These are phyloP conservation scores for Salix dunnii DNA, from an alignment of 345 rosid species.

Conservation along the genomic window DNA sequence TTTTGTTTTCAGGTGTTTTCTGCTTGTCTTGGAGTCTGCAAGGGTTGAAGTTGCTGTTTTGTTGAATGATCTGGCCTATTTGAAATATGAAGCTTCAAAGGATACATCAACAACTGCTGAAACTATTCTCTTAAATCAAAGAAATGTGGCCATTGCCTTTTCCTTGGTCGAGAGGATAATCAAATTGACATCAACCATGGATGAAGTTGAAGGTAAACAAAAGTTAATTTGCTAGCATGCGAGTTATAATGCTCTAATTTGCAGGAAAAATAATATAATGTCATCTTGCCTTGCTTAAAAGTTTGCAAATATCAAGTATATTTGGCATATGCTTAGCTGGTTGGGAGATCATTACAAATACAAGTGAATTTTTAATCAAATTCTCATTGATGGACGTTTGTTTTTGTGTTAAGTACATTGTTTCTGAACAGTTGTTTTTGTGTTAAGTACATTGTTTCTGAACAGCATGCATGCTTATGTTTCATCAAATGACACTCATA, in stretches of 20 bases:
- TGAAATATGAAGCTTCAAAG: conserved; percentile 75
- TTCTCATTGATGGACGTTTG: background rate
- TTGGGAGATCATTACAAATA: background rate
- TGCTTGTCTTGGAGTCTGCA: conserved; percentile 80
- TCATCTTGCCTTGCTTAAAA: background rate
- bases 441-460: background rate
- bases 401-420: background rate
- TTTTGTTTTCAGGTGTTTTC: conserved; percentile 59
- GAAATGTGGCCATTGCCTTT: conserved; percentile 54
- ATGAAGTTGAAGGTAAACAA: conserved; percentile 55
- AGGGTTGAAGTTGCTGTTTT: conserved; percentile 84
- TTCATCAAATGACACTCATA: too few relatives aligned
- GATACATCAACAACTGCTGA: conserved; percentile 47
- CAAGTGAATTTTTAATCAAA: background rate
- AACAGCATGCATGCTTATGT: background rate
- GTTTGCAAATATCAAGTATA: background rate
- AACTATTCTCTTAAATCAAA: conserved; percentile 52
- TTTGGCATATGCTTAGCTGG: background rate
- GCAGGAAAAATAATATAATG: background rate
- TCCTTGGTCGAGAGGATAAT: conserved; percentile 84
- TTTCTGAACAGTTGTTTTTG: too few relatives aligned
- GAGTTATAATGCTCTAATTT: background rate
- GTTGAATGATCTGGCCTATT: conserved; percentile 76
- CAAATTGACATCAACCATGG: conserved; percentile 47
- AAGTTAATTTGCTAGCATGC: background rate